These are phyloP conservation scores for Entonaema liquescens DNA, from an alignment of 495 filamentous ascomycete species.

Conservation along the genomic window DNA sequence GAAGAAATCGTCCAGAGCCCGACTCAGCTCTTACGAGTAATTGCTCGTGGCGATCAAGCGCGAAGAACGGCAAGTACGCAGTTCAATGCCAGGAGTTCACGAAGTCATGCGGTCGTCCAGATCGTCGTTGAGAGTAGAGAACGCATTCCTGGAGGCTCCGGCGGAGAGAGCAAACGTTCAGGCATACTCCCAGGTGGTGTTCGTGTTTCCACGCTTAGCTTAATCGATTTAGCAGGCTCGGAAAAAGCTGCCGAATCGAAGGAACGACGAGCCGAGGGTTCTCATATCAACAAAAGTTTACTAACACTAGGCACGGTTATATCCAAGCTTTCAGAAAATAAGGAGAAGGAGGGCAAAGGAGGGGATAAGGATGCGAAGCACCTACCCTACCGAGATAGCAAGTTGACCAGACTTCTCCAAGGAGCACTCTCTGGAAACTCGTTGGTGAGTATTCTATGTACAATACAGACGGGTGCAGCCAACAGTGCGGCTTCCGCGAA, in stretches of 20 bases:
- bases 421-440: constrained; percentile 93
- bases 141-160: constrained; percentile 66
- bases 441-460: constrained; percentile 95
- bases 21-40: constrained; percentile 92
- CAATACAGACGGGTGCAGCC: constrained; percentile 79
- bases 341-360: constrained; percentile 80
- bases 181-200: constrained; percentile 88
- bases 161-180: constrained; percentile 73
- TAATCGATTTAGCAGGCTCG: constrained; percentile 96
- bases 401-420: constrained; percentile 91
- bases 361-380: constrained; percentile 86
- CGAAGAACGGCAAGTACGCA: constrained; percentile 91
- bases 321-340: constrained; percentile 79
- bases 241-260: constrained; percentile 96
- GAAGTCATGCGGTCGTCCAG: constrained; percentile 97
- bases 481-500: constrained; percentile 69
- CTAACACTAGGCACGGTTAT: constrained; percentile 96
- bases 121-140: constrained; percentile 98
- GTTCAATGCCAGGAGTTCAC: constrained; percentile 94
- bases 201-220: constrained; percentile 89
- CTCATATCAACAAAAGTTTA: constrained; percentile 98
- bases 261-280: constrained; percentile 91
- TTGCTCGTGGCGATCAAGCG: constrained; percentile 91
- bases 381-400: constrained; percentile 95
- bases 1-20: constrained; percentile 99